Base-by-base conservation (phyloP, 768 basidiomycete species). In the Cyclocybe cylindracea region DNA sequence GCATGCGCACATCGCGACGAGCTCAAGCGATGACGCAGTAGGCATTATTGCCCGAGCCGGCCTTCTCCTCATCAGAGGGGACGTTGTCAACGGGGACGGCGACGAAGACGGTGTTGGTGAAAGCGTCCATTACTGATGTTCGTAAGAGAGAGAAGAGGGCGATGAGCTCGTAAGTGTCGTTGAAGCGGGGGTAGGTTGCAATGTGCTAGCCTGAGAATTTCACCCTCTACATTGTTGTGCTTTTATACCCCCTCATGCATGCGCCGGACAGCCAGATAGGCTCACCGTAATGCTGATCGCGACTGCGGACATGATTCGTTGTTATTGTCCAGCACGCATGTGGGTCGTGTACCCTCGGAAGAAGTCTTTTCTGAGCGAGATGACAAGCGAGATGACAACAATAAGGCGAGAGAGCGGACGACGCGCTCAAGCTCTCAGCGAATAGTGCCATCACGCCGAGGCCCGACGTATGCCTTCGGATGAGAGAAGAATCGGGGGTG, bases 1-100 rank as follows among this genome's bases (percentile, higher is more conserved):
- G n/a, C 14, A 32, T 11, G 39, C 31, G 16, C 16, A 10, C 8
- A 8, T 24, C 24, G 24, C 24, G 24, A 24, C 24, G 24, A 5
- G 2, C 31, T 65, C 41, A 65, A 8, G 61, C 63, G 48, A 65
- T 53, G 38, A 59, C 54, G 47, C 63, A 64, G 57, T 60, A 64
- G 42, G 45, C 50, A 37, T 52, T 56, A 24, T 53, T 51, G 39
- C 46, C 52, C 8, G 53, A 45, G 14, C 59, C 57, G 10, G 38
- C 48, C 8, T 48, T 55, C 41, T 65, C 64, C 50, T 63, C 58
- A 47, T 59, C 49, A 3, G 55, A 44, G 16, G 61, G 60, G 40
- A 60, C 32, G 19, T 52, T 48, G 39, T 52, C 50, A 37, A 63
- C 46, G 57, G 54, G 18, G 48, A 46, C 44, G n/a, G 52, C 44